Percentiles rank a stretch among this genome's conserved stretches.
phyloP scores from a whole-genome alignment of 495 filamentous ascomycete species.

The Saxispiralis lemnorum region DNA sequence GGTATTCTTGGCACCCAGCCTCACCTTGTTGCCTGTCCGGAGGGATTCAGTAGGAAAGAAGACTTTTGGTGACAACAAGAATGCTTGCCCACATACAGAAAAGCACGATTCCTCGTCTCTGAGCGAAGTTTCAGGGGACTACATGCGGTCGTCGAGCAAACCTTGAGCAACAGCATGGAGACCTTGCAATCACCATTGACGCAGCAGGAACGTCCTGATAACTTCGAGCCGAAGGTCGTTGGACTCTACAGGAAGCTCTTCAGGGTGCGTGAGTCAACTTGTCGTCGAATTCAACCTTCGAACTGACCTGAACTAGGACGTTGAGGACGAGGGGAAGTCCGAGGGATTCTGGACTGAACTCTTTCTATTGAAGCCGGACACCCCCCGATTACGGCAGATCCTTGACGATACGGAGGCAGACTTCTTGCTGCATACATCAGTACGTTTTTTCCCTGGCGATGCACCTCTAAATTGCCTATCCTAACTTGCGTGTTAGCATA shows the following conservation, averaged over 20 bases:
- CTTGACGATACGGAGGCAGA: slow-evolving; percentile 51
- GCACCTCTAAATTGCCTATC: not conserved
- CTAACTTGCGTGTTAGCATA: slow-evolving; percentile 26
- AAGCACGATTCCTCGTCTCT: too few species aligned
- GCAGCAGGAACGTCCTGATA: slow-evolving; percentile 75
- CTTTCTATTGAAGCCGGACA: slow-evolving; percentile 72
- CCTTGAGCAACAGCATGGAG: slow-evolving; percentile 41
- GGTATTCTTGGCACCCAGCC: too few species aligned
- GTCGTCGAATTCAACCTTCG: not conserved
- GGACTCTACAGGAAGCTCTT: slow-evolving; percentile 77
- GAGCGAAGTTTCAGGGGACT: too few species aligned
- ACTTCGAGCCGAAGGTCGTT: slow-evolving; percentile 85
- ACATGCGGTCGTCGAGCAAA: too few species aligned
- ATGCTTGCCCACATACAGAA: too few species aligned
- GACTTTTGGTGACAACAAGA: too few species aligned
- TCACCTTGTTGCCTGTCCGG: too few species aligned
- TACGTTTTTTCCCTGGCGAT: slow-evolving; percentile 20
- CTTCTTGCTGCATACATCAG: slow-evolving; percentile 58
- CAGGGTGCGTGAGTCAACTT: slow-evolving; percentile 36
- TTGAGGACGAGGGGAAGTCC: slow-evolving; percentile 47
- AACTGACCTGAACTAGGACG: slow-evolving; percentile 26
- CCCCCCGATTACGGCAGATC: slow-evolving; percentile 42
- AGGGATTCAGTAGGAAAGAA: too few species aligned
- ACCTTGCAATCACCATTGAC: slow-evolving; percentile 61
- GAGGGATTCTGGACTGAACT: slow-evolving; percentile 96